These are phyloP conservation scores for Lyophyllum atratum DNA, from an alignment of 768 basidiomycete genomes.

Conservation along the genomic window DNA sequence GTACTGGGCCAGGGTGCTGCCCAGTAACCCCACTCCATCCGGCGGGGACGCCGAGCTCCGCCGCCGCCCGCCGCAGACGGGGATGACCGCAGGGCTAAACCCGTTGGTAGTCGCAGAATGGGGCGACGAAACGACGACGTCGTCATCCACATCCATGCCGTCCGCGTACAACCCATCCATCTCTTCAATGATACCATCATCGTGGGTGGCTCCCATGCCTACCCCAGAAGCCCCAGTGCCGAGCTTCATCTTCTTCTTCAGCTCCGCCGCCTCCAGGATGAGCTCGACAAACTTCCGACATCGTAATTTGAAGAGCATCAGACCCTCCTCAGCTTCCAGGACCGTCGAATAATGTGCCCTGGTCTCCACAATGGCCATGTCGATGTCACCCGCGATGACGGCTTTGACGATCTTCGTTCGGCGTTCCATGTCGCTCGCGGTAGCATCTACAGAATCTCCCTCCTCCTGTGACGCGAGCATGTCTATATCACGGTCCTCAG, in stretches of 20 bases:
- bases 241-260: conserved; percentile 60
- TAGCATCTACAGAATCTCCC: conserved; percentile 18
- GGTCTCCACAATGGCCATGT: conserved; percentile 61
- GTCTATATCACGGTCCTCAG: conserved; percentile 41
- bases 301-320: conserved; percentile 79
- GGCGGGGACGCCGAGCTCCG: conserved; percentile 4
- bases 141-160: conserved; percentile 59
- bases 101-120: conserved; percentile 24
- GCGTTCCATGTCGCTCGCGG: conserved; percentile 58
- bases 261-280: conserved; percentile 67
- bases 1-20: conserved; percentile 35
- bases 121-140: conserved; percentile 22
- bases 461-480: conserved; percentile 37
- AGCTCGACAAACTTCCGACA: conserved; percentile 88
- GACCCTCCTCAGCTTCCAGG: conserved; percentile 64
- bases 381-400: conserved; percentile 70
- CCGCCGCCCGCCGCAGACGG: conserved; percentile 5
- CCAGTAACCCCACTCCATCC: conserved; percentile 19
- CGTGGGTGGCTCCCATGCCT: conserved; percentile 5
- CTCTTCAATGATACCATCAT: conserved; percentile 39
- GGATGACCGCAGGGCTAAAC: conserved; percentile 25
- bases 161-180: conserved; percentile 40
- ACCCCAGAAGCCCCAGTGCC: background rate
- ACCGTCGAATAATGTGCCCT: conserved; percentile 61
- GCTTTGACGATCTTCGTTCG: conserved; percentile 74